These are phyloP conservation scores for Biscogniauxia marginata DNA, from an alignment of 2,329 filamentous ascomycete genomes.

Conservation along the genomic window DNA sequence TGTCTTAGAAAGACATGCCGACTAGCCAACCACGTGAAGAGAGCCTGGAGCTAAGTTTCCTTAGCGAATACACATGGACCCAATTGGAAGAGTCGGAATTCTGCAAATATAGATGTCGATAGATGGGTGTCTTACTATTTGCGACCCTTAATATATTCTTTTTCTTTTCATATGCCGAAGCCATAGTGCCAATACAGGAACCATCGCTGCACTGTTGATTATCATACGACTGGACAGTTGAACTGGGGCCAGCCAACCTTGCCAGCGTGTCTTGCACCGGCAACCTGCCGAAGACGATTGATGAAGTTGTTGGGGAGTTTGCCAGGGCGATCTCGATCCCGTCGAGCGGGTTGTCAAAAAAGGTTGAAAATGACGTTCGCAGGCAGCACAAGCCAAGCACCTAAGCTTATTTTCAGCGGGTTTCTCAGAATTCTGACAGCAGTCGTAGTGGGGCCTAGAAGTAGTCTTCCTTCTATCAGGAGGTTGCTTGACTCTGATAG, in stretches of 20 bases:
- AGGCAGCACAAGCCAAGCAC: constrained; percentile 12
- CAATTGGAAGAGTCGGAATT: no score
- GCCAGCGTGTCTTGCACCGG: neutral
- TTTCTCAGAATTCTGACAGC: constrained; percentile 14
- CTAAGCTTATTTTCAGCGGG: constrained; percentile 9
- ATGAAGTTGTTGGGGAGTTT: neutral
- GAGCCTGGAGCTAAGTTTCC: no score
- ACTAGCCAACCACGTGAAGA: no score
- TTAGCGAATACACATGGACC: no score
- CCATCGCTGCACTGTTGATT: no score
- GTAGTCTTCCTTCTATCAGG: neutral
- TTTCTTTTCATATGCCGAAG: no score
- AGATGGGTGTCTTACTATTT: no score
- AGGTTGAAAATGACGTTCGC: constrained; percentile 3
- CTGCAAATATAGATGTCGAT: no score
- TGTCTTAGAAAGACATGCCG: neutral
- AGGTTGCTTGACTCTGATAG: neutral
- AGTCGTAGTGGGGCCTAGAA: constrained; percentile 8
- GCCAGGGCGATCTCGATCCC: constrained; percentile 21
- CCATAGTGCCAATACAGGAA: no score
- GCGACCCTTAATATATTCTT: no score
- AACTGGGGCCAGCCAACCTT: no score
- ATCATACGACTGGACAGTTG: neutral
- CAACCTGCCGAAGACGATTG: neutral
- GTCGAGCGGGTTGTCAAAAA: constrained; percentile 9